Conservation (phyloP, 1,139 yeast species). For the Scheffersomyces cryptocercus region DNA sequence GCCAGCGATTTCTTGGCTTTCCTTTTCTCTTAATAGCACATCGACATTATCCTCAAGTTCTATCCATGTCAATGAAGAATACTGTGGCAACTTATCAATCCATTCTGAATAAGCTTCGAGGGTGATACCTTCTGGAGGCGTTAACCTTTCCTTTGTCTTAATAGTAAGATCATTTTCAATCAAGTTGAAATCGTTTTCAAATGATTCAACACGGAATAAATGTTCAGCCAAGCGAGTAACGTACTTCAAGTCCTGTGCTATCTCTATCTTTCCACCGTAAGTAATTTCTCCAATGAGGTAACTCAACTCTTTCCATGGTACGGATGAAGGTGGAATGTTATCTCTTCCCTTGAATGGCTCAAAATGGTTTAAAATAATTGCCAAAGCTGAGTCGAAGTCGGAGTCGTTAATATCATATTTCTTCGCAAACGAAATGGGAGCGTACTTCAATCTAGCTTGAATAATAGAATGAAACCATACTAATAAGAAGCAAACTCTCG, state of each 20-base stretch:
- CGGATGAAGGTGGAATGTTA: slow-evolving; percentile 45
- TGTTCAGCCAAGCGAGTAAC: slow-evolving; percentile 23
- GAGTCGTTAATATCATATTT: slow-evolving; percentile 70
- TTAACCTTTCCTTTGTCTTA: slow-evolving; percentile 18
- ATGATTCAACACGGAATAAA: slow-evolving; percentile 29
- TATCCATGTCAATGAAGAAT: slow-evolving; percentile 64
- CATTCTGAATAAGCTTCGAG: slow-evolving; percentile 44
- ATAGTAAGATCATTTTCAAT: slow-evolving; percentile 28
- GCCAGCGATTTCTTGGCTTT: slow-evolving; percentile 19
- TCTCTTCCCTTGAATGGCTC: slow-evolving; percentile 24
- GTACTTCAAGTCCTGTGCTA: slow-evolving; percentile 41
- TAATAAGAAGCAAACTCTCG: slow-evolving; percentile 53
- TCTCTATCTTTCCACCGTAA: slow-evolving; percentile 76
- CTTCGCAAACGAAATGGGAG: slow-evolving; percentile 63
- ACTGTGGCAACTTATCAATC: slow-evolving; percentile 57
- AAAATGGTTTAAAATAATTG: slow-evolving; percentile 31
- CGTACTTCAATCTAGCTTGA: slow-evolving; percentile 57
- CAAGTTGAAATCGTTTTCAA: slow-evolving; percentile 29
- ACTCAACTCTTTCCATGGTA: slow-evolving; percentile 61
- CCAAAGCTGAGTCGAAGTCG: slow-evolving; percentile 61
- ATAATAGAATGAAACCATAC: slow-evolving; percentile 73
- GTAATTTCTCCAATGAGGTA: slow-evolving; percentile 54
- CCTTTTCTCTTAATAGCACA: slow-evolving; percentile 16
- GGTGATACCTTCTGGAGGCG: slow-evolving; percentile 50
- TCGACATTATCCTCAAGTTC: slow-evolving; percentile 53